A percentile compares a stretch with the other conserved stretches of the same genome.
These are phyloP conservation scores for Quercus phellos DNA, from an alignment of 331 rosid species.

Conservation along the genomic window DNA sequence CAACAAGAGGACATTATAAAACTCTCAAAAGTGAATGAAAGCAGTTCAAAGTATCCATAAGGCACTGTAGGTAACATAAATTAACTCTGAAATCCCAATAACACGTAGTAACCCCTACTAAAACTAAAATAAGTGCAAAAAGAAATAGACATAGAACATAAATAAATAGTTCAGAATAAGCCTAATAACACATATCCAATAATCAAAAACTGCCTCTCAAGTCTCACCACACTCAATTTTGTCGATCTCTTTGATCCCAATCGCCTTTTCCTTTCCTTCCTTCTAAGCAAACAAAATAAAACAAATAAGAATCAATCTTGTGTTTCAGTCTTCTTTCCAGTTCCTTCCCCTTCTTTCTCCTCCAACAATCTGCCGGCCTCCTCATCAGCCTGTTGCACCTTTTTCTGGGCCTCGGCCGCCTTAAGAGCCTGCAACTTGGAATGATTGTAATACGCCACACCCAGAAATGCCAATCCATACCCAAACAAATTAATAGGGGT, in stretches of 20 bases:
- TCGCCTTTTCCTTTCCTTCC: constrained; percentile 16
- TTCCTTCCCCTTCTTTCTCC: constrained; percentile 56
- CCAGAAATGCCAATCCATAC: constrained; percentile 75
- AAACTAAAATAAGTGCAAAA: constrained; percentile 19
- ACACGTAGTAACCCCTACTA: constrained; percentile 16
- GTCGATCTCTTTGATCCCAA: constrained; percentile 20
- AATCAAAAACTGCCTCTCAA: constrained; percentile 25
- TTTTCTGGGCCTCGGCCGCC: constrained; percentile 84
- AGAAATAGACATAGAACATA: constrained; percentile 13
- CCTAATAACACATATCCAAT: constrained; percentile 35
- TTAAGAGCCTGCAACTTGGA: constrained; percentile 83
- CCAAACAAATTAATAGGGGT: constrained; percentile 77
- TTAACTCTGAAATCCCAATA: constrained; percentile 12
- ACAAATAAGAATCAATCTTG: constrained; percentile 46
- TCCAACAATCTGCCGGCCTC: constrained; percentile 89
- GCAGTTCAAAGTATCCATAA: constrained; percentile 14
- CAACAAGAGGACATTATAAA: too few relatives aligned
- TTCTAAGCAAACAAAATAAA: constrained; percentile 8
- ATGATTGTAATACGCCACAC: constrained; percentile 86
- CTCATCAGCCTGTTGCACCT: constrained; percentile 65
- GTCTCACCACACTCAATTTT: neutral
- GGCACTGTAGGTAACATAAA: constrained; percentile 18
- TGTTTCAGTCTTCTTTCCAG: constrained; percentile 60
- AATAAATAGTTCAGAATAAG: constrained; percentile 28
- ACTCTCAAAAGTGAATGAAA: too few relatives aligned